These are phyloP conservation scores for Penicillium psychrofluorescens DNA, from an alignment of 495 filamentous ascomycete species.

Conservation along the genomic window DNA sequence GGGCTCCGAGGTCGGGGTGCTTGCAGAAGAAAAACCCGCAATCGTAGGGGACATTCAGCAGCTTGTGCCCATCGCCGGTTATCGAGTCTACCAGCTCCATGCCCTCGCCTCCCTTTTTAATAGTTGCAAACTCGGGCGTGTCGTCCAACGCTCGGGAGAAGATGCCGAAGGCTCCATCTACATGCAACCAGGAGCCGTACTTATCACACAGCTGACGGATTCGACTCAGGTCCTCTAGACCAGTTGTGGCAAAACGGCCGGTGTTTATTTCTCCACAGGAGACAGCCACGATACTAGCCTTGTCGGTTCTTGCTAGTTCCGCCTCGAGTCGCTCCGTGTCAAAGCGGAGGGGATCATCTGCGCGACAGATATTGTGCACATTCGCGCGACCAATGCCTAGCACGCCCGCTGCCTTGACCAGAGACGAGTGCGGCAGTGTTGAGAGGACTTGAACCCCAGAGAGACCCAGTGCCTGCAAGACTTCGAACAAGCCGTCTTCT, in stretches of 20 bases:
- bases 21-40: conserved; percentile 82
- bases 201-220: conserved; percentile 64
- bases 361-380: conserved; percentile 51
- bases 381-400: conserved; percentile 69
- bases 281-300: conserved; percentile 66
- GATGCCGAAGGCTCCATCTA: conserved; percentile 86
- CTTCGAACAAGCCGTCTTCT: conserved; percentile 59
- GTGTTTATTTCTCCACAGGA: conserved; percentile 90
- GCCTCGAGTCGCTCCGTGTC: conserved; percentile 56
- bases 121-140: conserved; percentile 48
- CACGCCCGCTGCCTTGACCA: conserved; percentile 75
- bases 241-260: conserved; percentile 66
- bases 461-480: conserved; percentile 55
- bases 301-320: conserved; percentile 39
- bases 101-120: conserved; percentile 51
- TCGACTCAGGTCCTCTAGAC: conserved; percentile 49
- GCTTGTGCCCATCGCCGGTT: conserved; percentile 78
- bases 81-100: conserved; percentile 86
- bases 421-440: conserved; percentile 73
- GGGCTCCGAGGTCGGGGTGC: conserved; percentile 43
- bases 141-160: conserved; percentile 62
- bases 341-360: conserved; percentile 54
- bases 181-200: conserved; percentile 81
- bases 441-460: conserved; percentile 68
- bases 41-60: conserved; percentile 96